Evolutionary conservation across 2,329 filamentous ascomycete species (phyloP).

Genomic region (Exophiala viscosa): DNA sequence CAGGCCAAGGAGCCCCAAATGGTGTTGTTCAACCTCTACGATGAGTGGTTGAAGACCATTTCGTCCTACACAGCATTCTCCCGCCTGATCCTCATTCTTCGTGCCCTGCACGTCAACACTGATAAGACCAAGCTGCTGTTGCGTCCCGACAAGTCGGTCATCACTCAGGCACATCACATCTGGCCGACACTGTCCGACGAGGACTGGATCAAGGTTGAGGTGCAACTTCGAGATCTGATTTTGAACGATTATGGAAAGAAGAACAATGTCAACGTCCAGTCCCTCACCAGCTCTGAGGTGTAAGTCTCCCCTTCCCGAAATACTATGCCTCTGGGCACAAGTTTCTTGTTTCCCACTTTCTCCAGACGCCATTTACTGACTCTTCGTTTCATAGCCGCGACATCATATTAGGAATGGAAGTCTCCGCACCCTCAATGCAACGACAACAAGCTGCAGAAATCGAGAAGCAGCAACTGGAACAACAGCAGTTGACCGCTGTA

Average conservation of each 20-base stretch:
- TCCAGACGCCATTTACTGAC: too few species aligned
- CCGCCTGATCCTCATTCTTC: slow-evolving; percentile 84
- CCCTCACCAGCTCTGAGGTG: slow-evolving; percentile 93
- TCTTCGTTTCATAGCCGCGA: too few species aligned
- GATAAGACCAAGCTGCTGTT: slow-evolving; percentile 97
- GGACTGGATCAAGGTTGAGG: slow-evolving; percentile 99
- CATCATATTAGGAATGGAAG: slow-evolving; percentile 99
- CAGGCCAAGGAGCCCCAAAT: slow-evolving; percentile 98
- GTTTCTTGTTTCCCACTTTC: too few species aligned
- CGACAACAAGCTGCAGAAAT: slow-evolving; percentile 97
- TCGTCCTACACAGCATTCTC: slow-evolving; percentile 99
- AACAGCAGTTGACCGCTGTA: slow-evolving; percentile 91
- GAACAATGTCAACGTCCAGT: slow-evolving; percentile 98
- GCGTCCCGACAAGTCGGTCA: slow-evolving; percentile 94
- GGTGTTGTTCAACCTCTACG: slow-evolving; percentile 98
- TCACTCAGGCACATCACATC: slow-evolving; percentile 98
- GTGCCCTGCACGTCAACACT: slow-evolving; percentile 93
- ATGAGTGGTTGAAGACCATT: slow-evolving; percentile 98
- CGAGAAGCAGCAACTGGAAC: slow-evolving; percentile 97
- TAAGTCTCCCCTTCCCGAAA: too few species aligned
- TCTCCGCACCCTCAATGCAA: slow-evolving; percentile 95
- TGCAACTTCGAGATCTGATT: slow-evolving; percentile 89
- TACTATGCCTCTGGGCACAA: too few species aligned
- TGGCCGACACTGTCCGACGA: slow-evolving; percentile 94
- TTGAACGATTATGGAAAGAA: slow-evolving; percentile 99